phyloP scores from a whole-genome alignment of 768 basidiomycete genomes.

The Gloeopeniophorella convolvens region DNA sequence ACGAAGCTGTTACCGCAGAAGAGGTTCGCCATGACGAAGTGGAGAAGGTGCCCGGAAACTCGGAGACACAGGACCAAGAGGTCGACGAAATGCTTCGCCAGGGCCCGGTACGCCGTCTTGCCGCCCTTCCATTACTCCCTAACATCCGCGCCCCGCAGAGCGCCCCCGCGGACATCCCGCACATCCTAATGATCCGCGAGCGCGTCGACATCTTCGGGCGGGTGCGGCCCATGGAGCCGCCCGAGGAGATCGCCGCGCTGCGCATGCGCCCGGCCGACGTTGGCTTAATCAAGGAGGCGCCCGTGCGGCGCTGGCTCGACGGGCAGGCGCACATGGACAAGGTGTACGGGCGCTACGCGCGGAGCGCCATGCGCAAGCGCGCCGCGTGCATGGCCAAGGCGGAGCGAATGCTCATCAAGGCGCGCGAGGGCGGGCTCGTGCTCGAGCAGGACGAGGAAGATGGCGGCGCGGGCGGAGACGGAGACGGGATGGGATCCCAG shows the following conservation, averaged over 20 bases:
- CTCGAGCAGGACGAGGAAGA: conserved; percentile 7
- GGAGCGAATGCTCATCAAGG: conserved; percentile 37
- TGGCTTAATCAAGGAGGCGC: conserved; percentile 69
- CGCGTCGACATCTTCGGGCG: conserved; percentile 58
- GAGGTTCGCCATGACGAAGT: conserved; percentile 26
- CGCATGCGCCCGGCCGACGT: conserved; percentile 48
- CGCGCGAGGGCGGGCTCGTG: conserved; percentile 41
- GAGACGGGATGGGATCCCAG: no score
- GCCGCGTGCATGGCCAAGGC: conserved; percentile 41
- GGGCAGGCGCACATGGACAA: conserved; percentile 61
- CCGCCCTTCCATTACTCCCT: no score
- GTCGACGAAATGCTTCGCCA: neutral
- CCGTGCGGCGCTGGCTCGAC: conserved; percentile 56
- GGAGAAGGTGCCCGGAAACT: neutral
- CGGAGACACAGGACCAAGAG: neutral
- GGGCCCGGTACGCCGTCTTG: neutral
- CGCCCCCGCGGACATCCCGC: conserved; percentile 22
- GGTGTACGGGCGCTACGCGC: conserved; percentile 37
- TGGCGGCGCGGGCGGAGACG: neutral
- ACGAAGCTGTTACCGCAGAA: conserved; percentile 26
- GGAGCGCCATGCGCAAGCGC: conserved; percentile 39
- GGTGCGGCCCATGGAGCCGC: conserved; percentile 57
- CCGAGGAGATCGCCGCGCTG: conserved; percentile 46
- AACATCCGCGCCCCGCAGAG: neutral
- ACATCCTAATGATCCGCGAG: conserved; percentile 58